These are phyloP conservation scores for Tetrapisispora nanseiensis DNA, from an alignment of 805 yeast genomes.

Conservation along the genomic window DNA sequence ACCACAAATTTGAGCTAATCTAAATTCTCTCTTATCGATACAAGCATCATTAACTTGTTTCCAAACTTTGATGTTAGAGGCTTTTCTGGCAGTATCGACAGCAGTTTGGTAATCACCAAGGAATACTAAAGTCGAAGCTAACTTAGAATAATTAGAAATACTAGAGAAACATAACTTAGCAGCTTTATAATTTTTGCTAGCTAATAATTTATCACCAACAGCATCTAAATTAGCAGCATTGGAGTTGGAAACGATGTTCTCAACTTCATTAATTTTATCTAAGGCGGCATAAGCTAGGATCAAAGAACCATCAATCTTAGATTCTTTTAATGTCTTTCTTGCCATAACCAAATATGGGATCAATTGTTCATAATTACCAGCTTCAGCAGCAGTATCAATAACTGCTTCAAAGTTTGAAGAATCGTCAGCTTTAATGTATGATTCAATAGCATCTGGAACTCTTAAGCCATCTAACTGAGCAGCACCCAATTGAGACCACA, in stretches of 20 bases:
- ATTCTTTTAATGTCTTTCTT: constrained; percentile 82
- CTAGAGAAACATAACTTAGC: constrained; percentile 81
- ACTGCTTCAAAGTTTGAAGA: constrained; percentile 85
- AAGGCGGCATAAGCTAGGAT: constrained; percentile 78
- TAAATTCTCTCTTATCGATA: constrained; percentile 87
- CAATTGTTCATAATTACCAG: constrained; percentile 92
- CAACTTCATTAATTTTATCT: constrained; percentile 69
- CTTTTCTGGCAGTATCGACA: constrained; percentile 97
- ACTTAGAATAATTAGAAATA: constrained; percentile 87
- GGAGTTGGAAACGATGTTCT: constrained; percentile 70
- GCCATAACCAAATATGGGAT: constrained; percentile 84
- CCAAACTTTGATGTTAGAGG: constrained; percentile 90
- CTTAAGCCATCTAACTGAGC: constrained; percentile 93
- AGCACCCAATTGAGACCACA: constrained; percentile 92
- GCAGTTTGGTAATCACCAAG: constrained; percentile 90
- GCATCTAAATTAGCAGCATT: constrained; percentile 88
- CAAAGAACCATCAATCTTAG: constrained; percentile 85
- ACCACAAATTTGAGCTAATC: constrained; percentile 97
- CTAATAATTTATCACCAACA: constrained; percentile 87
- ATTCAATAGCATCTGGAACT: constrained; percentile 81
- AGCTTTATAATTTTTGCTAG: constrained; percentile 75
- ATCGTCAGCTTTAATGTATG: constrained; percentile 86
- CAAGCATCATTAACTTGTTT: constrained; percentile 96
- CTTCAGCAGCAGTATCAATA: constrained; percentile 89
- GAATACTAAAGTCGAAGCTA: constrained; percentile 93